Base-by-base conservation (phyloP, 768 basidiomycete species). In the Mycena maculata region DNA sequence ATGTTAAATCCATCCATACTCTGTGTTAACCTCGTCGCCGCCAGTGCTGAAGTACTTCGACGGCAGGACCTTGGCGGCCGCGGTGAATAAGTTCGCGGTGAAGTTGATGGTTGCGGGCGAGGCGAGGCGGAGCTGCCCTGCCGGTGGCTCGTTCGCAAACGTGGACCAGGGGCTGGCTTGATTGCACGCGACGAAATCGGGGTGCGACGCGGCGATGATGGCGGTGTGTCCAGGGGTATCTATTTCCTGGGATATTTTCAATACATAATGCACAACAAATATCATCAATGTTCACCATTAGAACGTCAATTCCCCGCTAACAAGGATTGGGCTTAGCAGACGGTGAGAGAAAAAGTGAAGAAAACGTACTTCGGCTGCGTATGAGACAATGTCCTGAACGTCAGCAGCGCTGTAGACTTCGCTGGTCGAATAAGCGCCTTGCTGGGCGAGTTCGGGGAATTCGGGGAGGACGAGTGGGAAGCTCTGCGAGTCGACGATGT, bases 181-280 rank as follows among this genome's bases (percentile, higher is more conserved):
- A 18, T 80, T 75, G 71, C 94, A 95, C 1, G 93, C 93, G 41
- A 95, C 76, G 62, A 88, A 86, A 31, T 94, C 91, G 0, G 94
- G 94, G 73, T 92, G 86, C 0, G 91, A 83, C 10, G 79, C 70
- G 3, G 83, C 84, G 41, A 96, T 90, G 31, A 83, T 78, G 1
- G 90, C 82, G 2, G 93, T 93, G 76, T 95, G 95, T 0, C 94
- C 94, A 0, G 94, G 94, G 2, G 87, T 92, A 74, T 95, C 95
- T 56, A 95, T 86, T 81, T 95, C 94, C 87, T 90, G 60, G 20
- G 16, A 84, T 85, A 1, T 58, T 73, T 69, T 8, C n/a, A n/a
- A n/a, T n/a, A n/a, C n/a, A n/a, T n/a, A n/a, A n/a, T n/a, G n/a
- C n/a, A n/a, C n/a, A n/a, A n/a, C n/a, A n/a, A 18, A 45, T 3